Evolutionary conservation across 768 basidiomycete species (phyloP), one percentile per base, ranked within the genome.

Genomic region (Xerocomellus intermedius): DNA sequence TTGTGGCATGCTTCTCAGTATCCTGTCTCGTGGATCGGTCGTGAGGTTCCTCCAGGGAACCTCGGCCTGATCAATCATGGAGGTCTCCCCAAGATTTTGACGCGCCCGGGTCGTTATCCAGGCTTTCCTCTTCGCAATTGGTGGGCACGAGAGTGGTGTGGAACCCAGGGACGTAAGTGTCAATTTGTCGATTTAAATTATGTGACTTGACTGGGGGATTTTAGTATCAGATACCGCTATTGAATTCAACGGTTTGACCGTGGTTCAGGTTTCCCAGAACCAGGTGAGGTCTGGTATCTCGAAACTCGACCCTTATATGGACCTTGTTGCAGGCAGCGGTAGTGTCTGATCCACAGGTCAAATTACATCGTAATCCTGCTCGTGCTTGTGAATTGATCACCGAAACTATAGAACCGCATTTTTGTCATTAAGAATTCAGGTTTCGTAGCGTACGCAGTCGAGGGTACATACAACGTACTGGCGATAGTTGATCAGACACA

Each of bases 221-320:
- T 35, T 42, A 90, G 88, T 91, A 42, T 90, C 89, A 12, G 90
- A 92, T 61, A 86, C 90, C 2, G 87, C 89, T 22, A 85, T 92
- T 44, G 83, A 86, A 58, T 91, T 91, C 68, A 79, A 84, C 46
- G 91, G 91, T 47, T 73, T 93, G 56, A 90, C 87, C 0, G 78
- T 89, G n/a, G 89, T 93, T 0, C 91, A 93, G 64, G 91, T 92
- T 21, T 88, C 88, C 1, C 91, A 92, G 75, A 93, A 93, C 64
- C 84, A 86, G 64, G 87, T 72, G 44, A 50, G 56, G 55, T 48
- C 22, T 14, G 12, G 0, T 28, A 50, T 55, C 39, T 13, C 8
- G 8, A 42, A 42, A 37, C 13, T 47, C 24, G 33, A 41, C 10
- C 39, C 32, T 59, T 5, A 22, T 28, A 37, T 28, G 41, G 17